Percentiles rank a stretch among this genome's conserved stretches.
phyloP scores from a whole-genome alignment of 2,329 filamentous ascomycete species.

The Alternaria triticimaculans region DNA sequence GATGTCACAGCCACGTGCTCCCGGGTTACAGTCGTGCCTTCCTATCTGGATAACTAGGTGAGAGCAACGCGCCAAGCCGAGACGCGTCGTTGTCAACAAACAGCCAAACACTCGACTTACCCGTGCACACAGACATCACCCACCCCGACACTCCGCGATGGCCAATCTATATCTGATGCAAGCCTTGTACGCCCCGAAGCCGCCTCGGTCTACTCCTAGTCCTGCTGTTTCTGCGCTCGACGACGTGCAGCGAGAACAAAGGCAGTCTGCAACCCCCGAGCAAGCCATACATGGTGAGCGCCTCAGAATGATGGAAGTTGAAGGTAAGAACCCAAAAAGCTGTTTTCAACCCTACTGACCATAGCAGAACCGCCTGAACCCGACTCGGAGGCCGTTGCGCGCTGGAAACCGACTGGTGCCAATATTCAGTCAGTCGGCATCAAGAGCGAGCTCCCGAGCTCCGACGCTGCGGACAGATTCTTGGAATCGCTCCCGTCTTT shows the following conservation, averaged over 20 bases:
- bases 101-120: background rate
- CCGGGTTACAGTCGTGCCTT: background rate
- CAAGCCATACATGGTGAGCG: background rate
- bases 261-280: background rate
- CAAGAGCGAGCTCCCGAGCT: background rate
- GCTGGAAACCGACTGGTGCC: background rate
- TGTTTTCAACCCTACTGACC: background rate
- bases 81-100: background rate
- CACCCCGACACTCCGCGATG: background rate
- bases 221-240: background rate
- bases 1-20: background rate
- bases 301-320: background rate
- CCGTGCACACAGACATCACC: background rate
- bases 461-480: background rate
- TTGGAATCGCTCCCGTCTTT: background rate
- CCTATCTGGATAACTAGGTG: background rate
- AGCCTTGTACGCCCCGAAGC: background rate
- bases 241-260: background rate
- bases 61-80: background rate
- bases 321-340: background rate
- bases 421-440: background rate
- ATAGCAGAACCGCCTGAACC: background rate
- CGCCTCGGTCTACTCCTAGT: accelerated
- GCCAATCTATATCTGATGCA: background rate
- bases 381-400: background rate